Evolutionary conservation across 129 eudicot genomes (phyloP), one percentile per base, ranked within the genome.

Genomic region (Chrysanthemum seticuspe): DNA sequence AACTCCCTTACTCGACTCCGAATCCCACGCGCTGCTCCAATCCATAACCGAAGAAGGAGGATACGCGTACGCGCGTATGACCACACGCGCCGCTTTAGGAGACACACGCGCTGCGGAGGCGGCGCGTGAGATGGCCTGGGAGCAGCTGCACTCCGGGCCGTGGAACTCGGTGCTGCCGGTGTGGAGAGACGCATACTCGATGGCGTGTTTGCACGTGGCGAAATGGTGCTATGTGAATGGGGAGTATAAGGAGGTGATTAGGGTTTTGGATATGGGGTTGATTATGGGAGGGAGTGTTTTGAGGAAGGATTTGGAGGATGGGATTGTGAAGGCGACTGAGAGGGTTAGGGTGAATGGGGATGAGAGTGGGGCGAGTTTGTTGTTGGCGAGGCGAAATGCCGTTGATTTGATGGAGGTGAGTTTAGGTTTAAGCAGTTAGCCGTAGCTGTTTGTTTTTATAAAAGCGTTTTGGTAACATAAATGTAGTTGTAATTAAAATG

Each of bases 101-200:
- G 97, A 90, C 80, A 36, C 70, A 3, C 58, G 94, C 6, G 99
- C 97, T 29, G 97, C 99, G 62, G 99, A 94, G 89, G 96, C 89
- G 71, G 96, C 97, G 80, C 85, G 83, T 82, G 99, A 95, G 83
- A 88, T 95, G 94, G 99, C 99, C 54, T 95, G 99, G 99, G 99
- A 95, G 84, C 99, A 95, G 69, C 91, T 95, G 2, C 99, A 95
- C 72, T 90, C 91, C 12, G 99, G 97, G 0, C 99, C 99, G 0
- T 95, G 99, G 99, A 83, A 83, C 83, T 88, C 99, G 3, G 96
- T 95, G 74, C 36, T 86, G 5, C 94, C 94, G 4, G 78, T 88
- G 48, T 95, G 99, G 99, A 73, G 97, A 60, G 99, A 95, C 80
- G 99, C 97, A 4, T 95, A 95, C 66, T 74, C 99, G 59, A 88